A percentile compares a stretch with the other conserved stretches of the same genome.
Evolutionary conservation across 1,284 basidiomycete species (phyloP).

Genomic region (Malassezia nana): DNA sequence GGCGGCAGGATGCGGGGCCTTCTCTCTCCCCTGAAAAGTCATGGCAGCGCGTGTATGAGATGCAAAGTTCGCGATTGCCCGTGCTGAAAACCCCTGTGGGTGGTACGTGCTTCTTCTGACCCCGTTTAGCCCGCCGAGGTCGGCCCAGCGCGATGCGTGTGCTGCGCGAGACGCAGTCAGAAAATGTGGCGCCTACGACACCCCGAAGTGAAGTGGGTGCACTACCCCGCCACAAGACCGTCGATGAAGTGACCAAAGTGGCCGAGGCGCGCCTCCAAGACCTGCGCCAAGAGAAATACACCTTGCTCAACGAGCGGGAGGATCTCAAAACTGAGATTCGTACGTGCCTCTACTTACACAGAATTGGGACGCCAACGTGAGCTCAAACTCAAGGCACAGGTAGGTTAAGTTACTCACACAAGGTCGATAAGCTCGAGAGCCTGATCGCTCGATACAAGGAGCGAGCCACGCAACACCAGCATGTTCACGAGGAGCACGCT

Average conservation of each 20-base stretch:
- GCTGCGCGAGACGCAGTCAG: not conserved
- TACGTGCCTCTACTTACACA: constrained; percentile 7
- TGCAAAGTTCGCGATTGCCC: constrained; percentile 8
- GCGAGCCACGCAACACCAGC: constrained; percentile 2
- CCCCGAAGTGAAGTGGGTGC: not conserved
- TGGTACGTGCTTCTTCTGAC: not conserved
- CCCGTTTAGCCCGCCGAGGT: not conserved
- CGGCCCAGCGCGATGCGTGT: constrained; percentile 3
- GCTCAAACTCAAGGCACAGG: constrained; percentile 6
- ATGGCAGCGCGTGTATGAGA: not conserved
- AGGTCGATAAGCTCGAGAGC: constrained; percentile 15
- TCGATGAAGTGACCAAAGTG: constrained; percentile 1
- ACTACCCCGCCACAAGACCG: constrained; percentile 3
- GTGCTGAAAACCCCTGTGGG: constrained; percentile 2
- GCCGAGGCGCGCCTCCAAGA: constrained; percentile 6
- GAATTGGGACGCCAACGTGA: constrained; percentile 15
- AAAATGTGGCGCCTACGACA: constrained; percentile 4
- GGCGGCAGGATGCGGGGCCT: not conserved
- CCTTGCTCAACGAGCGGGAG: constrained; percentile 13
- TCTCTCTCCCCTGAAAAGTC: not conserved
- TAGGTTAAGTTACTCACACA: not conserved
- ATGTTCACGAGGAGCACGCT: not conserved
- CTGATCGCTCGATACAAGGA: constrained; percentile 14
- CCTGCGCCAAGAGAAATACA: constrained; percentile 12
- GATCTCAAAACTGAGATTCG: constrained; percentile 14